These are phyloP conservation scores for Flammula alnicola DNA, from an alignment of 1,284 basidiomycete species.

Conservation along the genomic window DNA sequence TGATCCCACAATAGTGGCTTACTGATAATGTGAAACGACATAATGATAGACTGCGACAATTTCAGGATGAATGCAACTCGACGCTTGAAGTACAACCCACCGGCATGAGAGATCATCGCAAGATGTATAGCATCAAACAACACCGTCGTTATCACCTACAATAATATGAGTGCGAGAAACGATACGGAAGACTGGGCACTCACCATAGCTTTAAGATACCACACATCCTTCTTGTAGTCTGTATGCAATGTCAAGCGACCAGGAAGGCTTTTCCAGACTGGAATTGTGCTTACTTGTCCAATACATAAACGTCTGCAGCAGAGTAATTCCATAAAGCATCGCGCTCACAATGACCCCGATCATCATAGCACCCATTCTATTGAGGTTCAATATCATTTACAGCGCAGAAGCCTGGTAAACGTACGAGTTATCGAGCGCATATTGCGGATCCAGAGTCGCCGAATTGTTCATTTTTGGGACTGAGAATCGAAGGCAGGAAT, in stretches of 20 bases:
- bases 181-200: conserved; percentile 6
- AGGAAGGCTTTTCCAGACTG: neutral
- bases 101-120: conserved; percentile 38
- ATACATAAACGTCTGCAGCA: conserved; percentile 42
- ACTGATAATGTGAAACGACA: conserved; percentile 42
- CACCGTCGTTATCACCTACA: conserved; percentile 37
- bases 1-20: conserved; percentile 15
- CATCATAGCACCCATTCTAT: conserved; percentile 44
- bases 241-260: neutral
- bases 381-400: neutral
- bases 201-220: conserved; percentile 41
- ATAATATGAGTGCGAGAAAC: neutral
- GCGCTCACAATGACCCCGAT: conserved; percentile 43
- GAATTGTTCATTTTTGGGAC: too few species aligned
- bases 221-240: conserved; percentile 41
- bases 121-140: conserved; percentile 42
- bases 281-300: conserved; percentile 32
- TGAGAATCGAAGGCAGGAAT: too few species aligned
- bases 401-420: conserved; percentile 11
- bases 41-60: conserved; percentile 43
- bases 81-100: conserved; percentile 25
- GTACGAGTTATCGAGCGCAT: conserved; percentile 35
- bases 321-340: conserved; percentile 40
- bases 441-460: conserved; percentile 16
- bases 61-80: neutral